A percentile compares a stretch with the other conserved stretches of the same genome.
Conservation (phyloP, 352 stramenopile species). For the Globisporangium yorkense region DNA sequence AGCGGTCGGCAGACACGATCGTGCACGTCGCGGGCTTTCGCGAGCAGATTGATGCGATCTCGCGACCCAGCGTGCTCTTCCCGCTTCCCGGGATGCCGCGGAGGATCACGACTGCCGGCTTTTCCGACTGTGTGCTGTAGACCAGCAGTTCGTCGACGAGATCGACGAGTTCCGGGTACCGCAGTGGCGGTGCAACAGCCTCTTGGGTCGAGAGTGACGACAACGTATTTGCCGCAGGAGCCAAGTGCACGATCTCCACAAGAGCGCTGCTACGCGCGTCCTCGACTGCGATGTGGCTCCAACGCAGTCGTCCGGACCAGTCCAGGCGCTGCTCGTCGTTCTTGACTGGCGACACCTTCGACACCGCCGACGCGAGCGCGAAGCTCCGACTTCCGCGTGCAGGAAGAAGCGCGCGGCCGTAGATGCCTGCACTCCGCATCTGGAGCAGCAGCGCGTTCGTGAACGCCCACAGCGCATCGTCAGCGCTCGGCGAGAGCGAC, state of each 20-base stretch:
- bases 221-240: background rate
- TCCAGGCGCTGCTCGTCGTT: constrained; percentile 1
- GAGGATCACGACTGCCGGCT: constrained; percentile 50
- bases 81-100: constrained; percentile 68
- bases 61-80: constrained; percentile 51
- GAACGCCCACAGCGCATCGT: constrained; percentile 43
- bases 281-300: constrained; percentile 10
- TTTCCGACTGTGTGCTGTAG: constrained; percentile 10
- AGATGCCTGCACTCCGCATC: constrained; percentile 36
- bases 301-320: constrained; percentile 12
- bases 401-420: constrained; percentile 20
- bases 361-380: constrained; percentile 9
- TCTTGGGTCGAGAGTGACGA: background rate
- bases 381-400: constrained; percentile 7
- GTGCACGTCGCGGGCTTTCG: constrained; percentile 10
- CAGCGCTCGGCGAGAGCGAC: constrained; percentile 18
- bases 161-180: constrained; percentile 23
- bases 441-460: constrained; percentile 33
- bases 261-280: constrained; percentile 1
- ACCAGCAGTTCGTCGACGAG: constrained; percentile 36
- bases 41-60: constrained; percentile 33
- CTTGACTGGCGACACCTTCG: background rate
- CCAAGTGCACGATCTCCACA: constrained; percentile 20
- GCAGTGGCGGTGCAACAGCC: constrained; percentile 5
- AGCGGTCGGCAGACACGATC: constrained; percentile 58